Conservation (phyloP, 495 filamentous ascomycete genomes). For the Hypoxylon crocopeplum region DNA sequence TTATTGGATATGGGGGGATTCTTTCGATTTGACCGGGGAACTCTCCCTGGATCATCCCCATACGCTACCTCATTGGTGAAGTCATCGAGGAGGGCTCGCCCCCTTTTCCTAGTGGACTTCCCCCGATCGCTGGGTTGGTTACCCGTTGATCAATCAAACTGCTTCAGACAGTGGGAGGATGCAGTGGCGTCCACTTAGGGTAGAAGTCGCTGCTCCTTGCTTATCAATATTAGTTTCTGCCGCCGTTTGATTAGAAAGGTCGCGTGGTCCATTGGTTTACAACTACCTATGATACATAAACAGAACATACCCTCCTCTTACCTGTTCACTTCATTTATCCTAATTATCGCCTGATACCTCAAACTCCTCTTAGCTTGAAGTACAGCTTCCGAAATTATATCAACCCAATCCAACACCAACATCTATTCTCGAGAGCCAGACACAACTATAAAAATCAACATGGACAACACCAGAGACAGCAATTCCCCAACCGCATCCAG, state of each 20-base stretch:
- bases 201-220: neutral
- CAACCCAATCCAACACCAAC: neutral
- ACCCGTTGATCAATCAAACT: slow-evolving; percentile 26
- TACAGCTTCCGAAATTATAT: too few relatives aligned
- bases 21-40: neutral
- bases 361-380: too few relatives aligned
- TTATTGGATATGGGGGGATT: too few relatives aligned
- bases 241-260: slow-evolving; percentile 14
- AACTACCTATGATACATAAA: too few relatives aligned
- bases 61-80: slow-evolving; percentile 35
- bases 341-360: too few relatives aligned
- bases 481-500: slow-evolving; percentile 1
- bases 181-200: slow-evolving; percentile 29
- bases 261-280: slow-evolving; percentile 11
- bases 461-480: slow-evolving; percentile 33
- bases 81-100: slow-evolving; percentile 31
- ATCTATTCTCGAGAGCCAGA: neutral
- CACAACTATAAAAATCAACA: slow-evolving; percentile 12
- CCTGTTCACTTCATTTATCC: too few relatives aligned
- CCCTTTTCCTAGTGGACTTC: neutral
- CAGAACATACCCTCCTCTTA: too few relatives aligned
- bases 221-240: slow-evolving; percentile 15
- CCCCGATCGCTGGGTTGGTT: slow-evolving; percentile 8
- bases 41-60: slow-evolving; percentile 14
- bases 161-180: slow-evolving; percentile 13